These are phyloP conservation scores for Termitomyces sp. DNA, from an alignment of 768 basidiomycete species.

Conservation along the genomic window DNA sequence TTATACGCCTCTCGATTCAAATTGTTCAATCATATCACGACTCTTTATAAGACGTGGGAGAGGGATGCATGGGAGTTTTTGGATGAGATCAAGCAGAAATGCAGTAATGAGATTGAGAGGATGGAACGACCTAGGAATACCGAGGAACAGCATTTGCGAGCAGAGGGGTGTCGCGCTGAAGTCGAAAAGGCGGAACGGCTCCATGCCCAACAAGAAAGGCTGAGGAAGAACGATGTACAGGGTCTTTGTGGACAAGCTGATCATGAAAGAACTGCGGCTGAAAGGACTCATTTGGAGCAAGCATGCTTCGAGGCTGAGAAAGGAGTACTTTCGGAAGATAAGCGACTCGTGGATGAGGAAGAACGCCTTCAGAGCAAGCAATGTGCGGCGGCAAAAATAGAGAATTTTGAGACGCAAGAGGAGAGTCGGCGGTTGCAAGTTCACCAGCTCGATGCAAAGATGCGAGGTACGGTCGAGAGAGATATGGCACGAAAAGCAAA, in stretches of 20 bases:
- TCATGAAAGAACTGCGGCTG: slow-evolving; percentile 18
- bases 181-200: slow-evolving; percentile 30
- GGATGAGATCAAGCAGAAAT: slow-evolving; percentile 33
- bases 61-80: slow-evolving; percentile 37
- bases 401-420: background rate
- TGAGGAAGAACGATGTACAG: slow-evolving; percentile 19
- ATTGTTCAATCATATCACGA: slow-evolving; percentile 46
- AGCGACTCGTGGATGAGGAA: background rate
- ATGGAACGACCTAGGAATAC: slow-evolving; percentile 30
- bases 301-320: slow-evolving; percentile 20
- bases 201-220: slow-evolving; percentile 26
- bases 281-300: slow-evolving; percentile 15
- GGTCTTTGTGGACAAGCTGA: slow-evolving; percentile 18
- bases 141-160: slow-evolving; percentile 27
- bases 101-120: slow-evolving; percentile 35
- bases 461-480: background rate
- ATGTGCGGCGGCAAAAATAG: background rate
- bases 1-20: slow-evolving; percentile 45
- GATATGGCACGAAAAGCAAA: background rate
- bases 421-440: background rate
- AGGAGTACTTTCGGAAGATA: background rate
- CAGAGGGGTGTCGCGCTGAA: slow-evolving; percentile 30
- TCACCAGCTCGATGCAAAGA: background rate
- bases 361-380: background rate
- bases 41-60: slow-evolving; percentile 42